Conservation (phyloP, 2,329 filamentous ascomycete species). For the Fusarium austroafricanum region DNA sequence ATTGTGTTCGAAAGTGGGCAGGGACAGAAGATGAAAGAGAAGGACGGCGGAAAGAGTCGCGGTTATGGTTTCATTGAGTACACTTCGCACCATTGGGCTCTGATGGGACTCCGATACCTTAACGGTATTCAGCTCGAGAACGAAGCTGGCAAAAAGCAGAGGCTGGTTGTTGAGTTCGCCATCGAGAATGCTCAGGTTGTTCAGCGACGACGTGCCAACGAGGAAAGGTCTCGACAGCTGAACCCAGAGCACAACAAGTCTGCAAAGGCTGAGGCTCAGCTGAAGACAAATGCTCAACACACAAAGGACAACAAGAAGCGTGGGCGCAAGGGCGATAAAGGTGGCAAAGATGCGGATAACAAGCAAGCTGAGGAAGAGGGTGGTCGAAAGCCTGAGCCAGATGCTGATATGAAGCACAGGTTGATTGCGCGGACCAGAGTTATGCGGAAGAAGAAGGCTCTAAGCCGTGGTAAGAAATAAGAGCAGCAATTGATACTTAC, state of each 20-base stretch:
- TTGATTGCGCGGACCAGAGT: constrained; percentile 89
- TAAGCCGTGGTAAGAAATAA: constrained; percentile 50
- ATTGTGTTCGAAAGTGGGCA: constrained; percentile 91
- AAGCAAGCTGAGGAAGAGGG: constrained; percentile 32
- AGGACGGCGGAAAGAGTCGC: constrained; percentile 82
- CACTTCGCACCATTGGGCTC: constrained; percentile 88
- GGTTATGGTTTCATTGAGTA: constrained; percentile 99
- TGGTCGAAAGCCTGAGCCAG: constrained; percentile 52
- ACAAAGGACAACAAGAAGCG: constrained; percentile 39
- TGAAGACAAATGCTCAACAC: constrained; percentile 31
- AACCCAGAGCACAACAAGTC: constrained; percentile 39
- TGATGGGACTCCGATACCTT: constrained; percentile 94
- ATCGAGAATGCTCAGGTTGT: constrained; percentile 98
- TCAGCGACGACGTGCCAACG: constrained; percentile 68
- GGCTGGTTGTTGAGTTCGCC: constrained; percentile 94
- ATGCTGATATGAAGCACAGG: constrained; percentile 68
- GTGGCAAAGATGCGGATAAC: constrained; percentile 16
- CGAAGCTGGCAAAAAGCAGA: constrained; percentile 80
- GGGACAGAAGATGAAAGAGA: constrained; percentile 84
- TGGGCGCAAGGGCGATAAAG: constrained; percentile 34
- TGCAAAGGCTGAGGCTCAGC: constrained; percentile 22
- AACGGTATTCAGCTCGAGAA: constrained; percentile 78
- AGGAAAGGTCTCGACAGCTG: constrained; percentile 51
- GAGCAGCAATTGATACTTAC: constrained; percentile 30
- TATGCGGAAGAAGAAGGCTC: constrained; percentile 76